Evolutionary conservation across 2,329 filamentous ascomycete species (phyloP), one percentile per base, ranked within the genome.

Genomic region (Camillea tinctor): DNA sequence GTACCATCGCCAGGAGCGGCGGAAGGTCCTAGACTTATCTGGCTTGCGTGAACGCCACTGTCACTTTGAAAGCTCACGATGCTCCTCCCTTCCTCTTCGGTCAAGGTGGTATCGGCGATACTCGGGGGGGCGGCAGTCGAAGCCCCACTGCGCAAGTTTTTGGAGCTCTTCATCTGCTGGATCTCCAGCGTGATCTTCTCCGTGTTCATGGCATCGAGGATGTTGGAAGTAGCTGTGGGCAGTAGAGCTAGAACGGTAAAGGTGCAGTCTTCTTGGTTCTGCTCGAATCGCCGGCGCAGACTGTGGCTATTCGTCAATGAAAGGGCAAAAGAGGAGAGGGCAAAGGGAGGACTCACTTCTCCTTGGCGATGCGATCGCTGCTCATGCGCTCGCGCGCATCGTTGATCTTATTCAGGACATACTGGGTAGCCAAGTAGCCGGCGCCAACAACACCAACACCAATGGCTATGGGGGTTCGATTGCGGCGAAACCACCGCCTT

Each of bases 211-310:
- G 90, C 88, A 67, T 92, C 88, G 70, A 97, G 81, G 69, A 99
- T 90, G 73, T 96, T 94, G 67, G 95, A 88, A 22, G 93, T 93
- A 6, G 93, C 91, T 36, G 94, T 96, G 4, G 95, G 95, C 9
- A 99, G 84, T 58, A 99, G 87, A 26, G 94, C 95, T n/a, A 98
- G 88, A 51, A 98, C 93, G 44, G 95, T 99, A 74, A 96, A 97
- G 53, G 94, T 97, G 78, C 95, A 99, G 77, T 99, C 95, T 74
- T 97, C 94, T 75, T 99, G 95, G 76, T 99, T 99, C 77, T 99
- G 95, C 76, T 98, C 92, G 78, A 99, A 99, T 72, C 95, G 91
- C 60, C 95, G 90, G 55, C 93, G 93, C 63, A 99, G 85, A 76
- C 94, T 98, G 70, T 24, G 21, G 36, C 21, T 40, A 19, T 19